Percentiles rank a stretch among this genome's conserved stretches.
Conservation (phyloP, 2,329 filamentous ascomycete species). For the Sporothrix pallida region DNA sequence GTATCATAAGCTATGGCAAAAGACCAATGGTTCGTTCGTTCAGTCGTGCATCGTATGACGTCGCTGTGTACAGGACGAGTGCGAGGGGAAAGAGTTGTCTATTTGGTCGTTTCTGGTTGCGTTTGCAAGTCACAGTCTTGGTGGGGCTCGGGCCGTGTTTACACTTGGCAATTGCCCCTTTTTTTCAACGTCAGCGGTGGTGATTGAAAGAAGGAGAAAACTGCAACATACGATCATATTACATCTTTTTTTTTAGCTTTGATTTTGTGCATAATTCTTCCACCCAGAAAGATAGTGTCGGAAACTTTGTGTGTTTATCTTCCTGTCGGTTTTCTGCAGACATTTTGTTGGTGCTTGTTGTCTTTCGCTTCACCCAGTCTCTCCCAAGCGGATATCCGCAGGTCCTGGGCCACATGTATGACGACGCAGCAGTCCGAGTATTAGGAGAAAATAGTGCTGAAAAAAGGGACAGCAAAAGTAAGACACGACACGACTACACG, state of each 20-base stretch:
- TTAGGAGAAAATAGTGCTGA: neutral
- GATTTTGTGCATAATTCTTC: too few species aligned
- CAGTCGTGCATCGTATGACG: neutral
- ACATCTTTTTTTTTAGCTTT: too few species aligned
- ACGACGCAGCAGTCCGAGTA: neutral
- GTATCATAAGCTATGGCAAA: neutral
- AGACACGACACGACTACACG: constrained; percentile 21
- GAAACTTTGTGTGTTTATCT: neutral
- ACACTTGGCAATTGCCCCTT: neutral
- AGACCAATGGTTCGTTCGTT: neutral
- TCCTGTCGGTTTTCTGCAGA: neutral
- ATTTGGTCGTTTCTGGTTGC: neutral
- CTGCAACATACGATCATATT: too few species aligned
- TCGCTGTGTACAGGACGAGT: neutral
- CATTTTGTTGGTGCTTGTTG: too few species aligned
- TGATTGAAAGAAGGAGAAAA: neutral
- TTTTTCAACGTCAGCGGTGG: neutral
- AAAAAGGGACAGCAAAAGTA: neutral
- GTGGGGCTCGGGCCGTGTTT: constrained; percentile 17
- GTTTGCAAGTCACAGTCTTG: neutral
- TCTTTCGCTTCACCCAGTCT: constrained; percentile 7
- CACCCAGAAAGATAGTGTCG: too few species aligned
- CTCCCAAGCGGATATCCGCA: constrained; percentile 5
- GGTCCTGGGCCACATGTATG: neutral
- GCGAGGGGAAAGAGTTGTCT: neutral